These are phyloP conservation scores for Beauveria pseudobassiana DNA, from an alignment of 2,329 filamentous ascomycete genomes.

Conservation along the genomic window DNA sequence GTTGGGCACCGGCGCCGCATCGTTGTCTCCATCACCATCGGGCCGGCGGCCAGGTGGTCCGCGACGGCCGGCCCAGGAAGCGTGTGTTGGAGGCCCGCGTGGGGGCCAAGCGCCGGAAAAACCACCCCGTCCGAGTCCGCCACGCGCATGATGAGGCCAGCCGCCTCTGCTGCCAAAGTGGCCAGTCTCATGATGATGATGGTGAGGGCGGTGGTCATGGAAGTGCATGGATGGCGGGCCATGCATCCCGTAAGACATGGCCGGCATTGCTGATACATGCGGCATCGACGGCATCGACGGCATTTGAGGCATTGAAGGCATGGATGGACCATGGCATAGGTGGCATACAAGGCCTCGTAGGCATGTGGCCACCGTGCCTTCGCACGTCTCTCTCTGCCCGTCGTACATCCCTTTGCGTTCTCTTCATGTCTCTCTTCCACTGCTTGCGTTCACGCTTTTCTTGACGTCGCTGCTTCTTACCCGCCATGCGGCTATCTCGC, in stretches of 20 bases:
- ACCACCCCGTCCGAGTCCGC: background rate
- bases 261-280: background rate
- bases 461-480: conserved; percentile 21
- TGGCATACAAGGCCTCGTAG: conserved; percentile 1
- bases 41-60: conserved; percentile 26
- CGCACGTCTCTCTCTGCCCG: conserved; percentile 23
- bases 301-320: background rate
- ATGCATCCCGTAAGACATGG: background rate
- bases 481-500: conserved; percentile 25
- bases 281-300: background rate
- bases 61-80: background rate
- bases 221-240: background rate
- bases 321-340: conserved; percentile 2
- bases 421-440: conserved; percentile 22
- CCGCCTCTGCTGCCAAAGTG: background rate
- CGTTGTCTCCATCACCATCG: conserved; percentile 11
- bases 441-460: conserved; percentile 24
- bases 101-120: conserved; percentile 11
- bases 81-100: background rate
- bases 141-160: background rate
- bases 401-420: conserved; percentile 23
- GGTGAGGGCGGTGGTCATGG: background rate
- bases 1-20: conserved; percentile 14
- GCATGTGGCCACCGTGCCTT: conserved; percentile 14
- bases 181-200: conserved; percentile 9